Percentiles rank a stretch among this genome's conserved stretches.
Conservation (phyloP, 1,284 basidiomycete species). For the Ceratobasidium sp. region DNA sequence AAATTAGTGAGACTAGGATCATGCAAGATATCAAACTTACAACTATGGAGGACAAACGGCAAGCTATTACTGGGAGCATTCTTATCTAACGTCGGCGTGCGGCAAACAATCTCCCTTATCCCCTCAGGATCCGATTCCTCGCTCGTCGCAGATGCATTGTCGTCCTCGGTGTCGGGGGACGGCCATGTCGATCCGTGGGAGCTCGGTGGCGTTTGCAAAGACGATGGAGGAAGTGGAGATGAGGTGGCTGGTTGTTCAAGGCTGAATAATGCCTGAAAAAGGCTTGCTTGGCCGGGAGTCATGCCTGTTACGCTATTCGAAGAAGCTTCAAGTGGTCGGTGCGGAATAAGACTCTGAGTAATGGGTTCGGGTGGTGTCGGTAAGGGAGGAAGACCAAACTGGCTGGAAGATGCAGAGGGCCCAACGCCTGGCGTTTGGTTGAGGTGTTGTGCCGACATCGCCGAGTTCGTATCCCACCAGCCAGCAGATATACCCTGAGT, state of each 20-base stretch:
- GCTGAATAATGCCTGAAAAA: constrained; percentile 28
- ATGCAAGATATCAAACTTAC: constrained; percentile 7
- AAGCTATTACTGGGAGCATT: constrained; percentile 30
- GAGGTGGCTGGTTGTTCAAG: neutral
- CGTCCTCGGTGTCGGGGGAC: constrained; percentile 31
- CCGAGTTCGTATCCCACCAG: constrained; percentile 10
- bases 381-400: neutral
- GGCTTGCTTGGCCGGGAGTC: constrained; percentile 39
- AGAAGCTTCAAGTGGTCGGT: neutral
- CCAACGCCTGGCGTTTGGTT: neutral
- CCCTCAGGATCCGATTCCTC: constrained; percentile 43
- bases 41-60: constrained; percentile 37
- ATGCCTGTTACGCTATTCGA: neutral
- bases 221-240: neutral
- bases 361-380: neutral
- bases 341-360: neutral
- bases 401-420: neutral
- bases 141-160: constrained; percentile 31
- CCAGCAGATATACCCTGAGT: neutral
- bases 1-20: neutral
- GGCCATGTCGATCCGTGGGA: constrained; percentile 43
- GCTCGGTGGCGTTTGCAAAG: constrained; percentile 32
- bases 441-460: neutral
- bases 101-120: constrained; percentile 25
- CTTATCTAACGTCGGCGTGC: constrained; percentile 14